A percentile compares a stretch with the other conserved stretches of the same genome.
phyloP scores from a whole-genome alignment of 352 stramenopile species.

The Phytophthora colocasiae region DNA sequence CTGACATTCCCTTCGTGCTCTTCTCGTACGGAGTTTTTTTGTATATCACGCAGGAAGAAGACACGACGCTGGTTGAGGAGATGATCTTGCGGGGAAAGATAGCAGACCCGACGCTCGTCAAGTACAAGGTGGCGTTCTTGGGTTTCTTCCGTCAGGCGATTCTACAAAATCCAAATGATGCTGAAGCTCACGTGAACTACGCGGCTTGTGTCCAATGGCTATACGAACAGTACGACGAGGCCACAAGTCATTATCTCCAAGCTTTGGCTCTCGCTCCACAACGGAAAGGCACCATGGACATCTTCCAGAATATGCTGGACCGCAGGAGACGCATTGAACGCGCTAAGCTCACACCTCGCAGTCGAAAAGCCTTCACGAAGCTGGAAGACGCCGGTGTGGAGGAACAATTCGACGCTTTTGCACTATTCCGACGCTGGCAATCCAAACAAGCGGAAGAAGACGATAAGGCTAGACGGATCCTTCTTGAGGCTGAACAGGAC shows the following conservation, averaged over 20 bases:
- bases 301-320: constrained; percentile 84
- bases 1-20: constrained; percentile 83
- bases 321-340: constrained; percentile 50
- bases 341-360: constrained; percentile 35
- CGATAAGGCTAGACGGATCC: constrained; percentile 39
- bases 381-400: constrained; percentile 44
- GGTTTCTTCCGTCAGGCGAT: constrained; percentile 84
- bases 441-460: constrained; percentile 59
- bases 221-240: constrained; percentile 67
- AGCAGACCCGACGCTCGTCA: constrained; percentile 59
- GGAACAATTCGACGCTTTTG: constrained; percentile 66
- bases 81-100: constrained; percentile 69
- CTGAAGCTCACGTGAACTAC: constrained; percentile 83
- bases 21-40: constrained; percentile 81
- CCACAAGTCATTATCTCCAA: constrained; percentile 68
- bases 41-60: constrained; percentile 77
- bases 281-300: constrained; percentile 63
- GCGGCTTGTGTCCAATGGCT: constrained; percentile 79
- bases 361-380: constrained; percentile 12
- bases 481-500: constrained; percentile 42
- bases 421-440: constrained; percentile 78
- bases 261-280: constrained; percentile 72
- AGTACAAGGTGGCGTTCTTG: constrained; percentile 81
- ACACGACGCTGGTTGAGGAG: constrained; percentile 65
- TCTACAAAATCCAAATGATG: constrained; percentile 63